A percentile compares a stretch with the other conserved stretches of the same genome.
These are phyloP conservation scores for Cicer bijugum DNA, from an alignment of 306 rosid genomes.

Conservation along the genomic window DNA sequence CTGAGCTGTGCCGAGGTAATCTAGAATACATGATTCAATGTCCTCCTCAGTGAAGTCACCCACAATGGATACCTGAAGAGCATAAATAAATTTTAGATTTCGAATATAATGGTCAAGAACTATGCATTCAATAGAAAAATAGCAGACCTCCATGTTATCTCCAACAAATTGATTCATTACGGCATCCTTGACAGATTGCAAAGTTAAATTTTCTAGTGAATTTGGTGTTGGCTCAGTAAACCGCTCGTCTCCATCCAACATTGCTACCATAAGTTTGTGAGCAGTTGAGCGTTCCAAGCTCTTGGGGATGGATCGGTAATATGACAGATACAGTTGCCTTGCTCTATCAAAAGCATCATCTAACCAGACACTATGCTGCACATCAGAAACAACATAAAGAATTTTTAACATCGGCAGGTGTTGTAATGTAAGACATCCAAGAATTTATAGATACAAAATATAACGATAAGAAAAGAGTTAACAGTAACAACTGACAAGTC, in stretches of 20 bases:
- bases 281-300: constrained; percentile 99
- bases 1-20: constrained; percentile 90
- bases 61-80: constrained; percentile 79
- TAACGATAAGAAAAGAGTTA: constrained; percentile 3
- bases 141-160: constrained; percentile 91
- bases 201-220: constrained; percentile 77
- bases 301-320: constrained; percentile 96
- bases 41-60: constrained; percentile 93
- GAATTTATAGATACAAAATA: constrained; percentile 27
- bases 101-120: constrained; percentile 34
- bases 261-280: constrained; percentile 97
- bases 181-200: constrained; percentile 87
- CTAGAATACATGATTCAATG: constrained; percentile 89
- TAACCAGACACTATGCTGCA: constrained; percentile 98
- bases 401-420: constrained; percentile 26
- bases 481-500: constrained; percentile 30
- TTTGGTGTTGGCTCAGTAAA: constrained; percentile 95
- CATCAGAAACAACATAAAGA: constrained; percentile 45
- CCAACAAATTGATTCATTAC: constrained; percentile 95
- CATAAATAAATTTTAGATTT: constrained; percentile 34
- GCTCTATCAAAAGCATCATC: constrained; percentile 99
- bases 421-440: constrained; percentile 18
- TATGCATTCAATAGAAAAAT: constrained; percentile 31
- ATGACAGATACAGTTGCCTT: constrained; percentile 86
- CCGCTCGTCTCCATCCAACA: constrained; percentile 94